phyloP scores from a whole-genome alignment of 2,329 filamentous ascomycete genomes.

The Aurifilum marmelostoma region DNA sequence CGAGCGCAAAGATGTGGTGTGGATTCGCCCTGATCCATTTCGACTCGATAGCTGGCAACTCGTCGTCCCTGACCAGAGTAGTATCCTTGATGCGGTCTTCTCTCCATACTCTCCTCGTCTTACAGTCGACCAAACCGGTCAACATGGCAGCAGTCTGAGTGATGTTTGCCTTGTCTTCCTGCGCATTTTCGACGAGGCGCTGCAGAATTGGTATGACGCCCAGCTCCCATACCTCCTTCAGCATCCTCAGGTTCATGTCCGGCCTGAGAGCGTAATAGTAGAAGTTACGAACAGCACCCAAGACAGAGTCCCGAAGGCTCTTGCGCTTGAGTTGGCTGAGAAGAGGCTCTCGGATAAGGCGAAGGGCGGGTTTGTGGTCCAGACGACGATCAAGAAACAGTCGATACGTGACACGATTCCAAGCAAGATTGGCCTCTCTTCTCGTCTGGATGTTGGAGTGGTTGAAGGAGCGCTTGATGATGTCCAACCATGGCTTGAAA shows the following conservation, averaged over 20 bases:
- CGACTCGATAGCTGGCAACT: slow-evolving; percentile 81
- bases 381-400: slow-evolving; percentile 63
- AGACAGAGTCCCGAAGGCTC: slow-evolving; percentile 58
- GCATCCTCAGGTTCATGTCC: slow-evolving; percentile 62
- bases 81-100: slow-evolving; percentile 70
- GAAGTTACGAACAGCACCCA: slow-evolving; percentile 77
- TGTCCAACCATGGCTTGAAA: slow-evolving; percentile 72
- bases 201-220: slow-evolving; percentile 69
- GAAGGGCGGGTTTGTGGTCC: slow-evolving; percentile 3
- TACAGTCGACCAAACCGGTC: slow-evolving; percentile 68
- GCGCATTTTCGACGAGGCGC: slow-evolving; percentile 52
- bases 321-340: slow-evolving; percentile 70
- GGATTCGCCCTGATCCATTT: slow-evolving; percentile 84
- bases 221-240: slow-evolving; percentile 78
- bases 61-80: slow-evolving; percentile 64
- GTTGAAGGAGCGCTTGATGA: slow-evolving; percentile 86
- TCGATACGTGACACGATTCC: slow-evolving; percentile 81
- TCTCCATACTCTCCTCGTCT: slow-evolving; percentile 67
- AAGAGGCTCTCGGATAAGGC: slow-evolving; percentile 66
- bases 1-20: slow-evolving; percentile 64
- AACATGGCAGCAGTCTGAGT: slow-evolving; percentile 70
- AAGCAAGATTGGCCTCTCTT: slow-evolving; percentile 78
- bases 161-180: slow-evolving; percentile 50
- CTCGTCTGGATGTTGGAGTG: slow-evolving; percentile 71
- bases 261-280: slow-evolving; percentile 84